Base-by-base conservation (phyloP, 75 land plant species). In the Cupressus sempervirens region DNA sequence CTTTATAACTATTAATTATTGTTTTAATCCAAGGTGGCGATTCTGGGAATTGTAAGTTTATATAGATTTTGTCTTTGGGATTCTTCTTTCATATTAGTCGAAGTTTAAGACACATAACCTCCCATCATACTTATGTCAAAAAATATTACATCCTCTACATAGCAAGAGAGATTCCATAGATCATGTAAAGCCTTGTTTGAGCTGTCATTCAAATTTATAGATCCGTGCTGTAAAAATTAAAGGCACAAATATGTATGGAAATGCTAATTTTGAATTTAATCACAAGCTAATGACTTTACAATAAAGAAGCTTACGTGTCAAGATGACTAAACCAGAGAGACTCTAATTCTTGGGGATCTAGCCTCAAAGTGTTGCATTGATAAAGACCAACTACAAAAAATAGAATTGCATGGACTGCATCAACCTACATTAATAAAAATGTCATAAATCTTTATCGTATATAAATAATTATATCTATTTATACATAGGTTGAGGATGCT, bases 311-410 rank as follows among this genome's bases (percentile, higher is more conserved):
- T 88, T 83, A 98, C 99, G 90, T 88, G 73, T 98, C 97, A 76
- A 98, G 93, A 75, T 96, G 90, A 77, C 86, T 89, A 84, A 98
- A 96, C 99, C 99, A 98, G 38, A 98, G 92, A 32, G 88, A 86
- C 82, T 96, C 94, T 10, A 98, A 90, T 86, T 98, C 98, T 65
- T 86, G 89, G 16, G 91, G 93, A 82, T 95, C 91, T 83, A 96
- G 89, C 74, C 99, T 94, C 62, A 88, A 88, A 40, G 96, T 95
- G 84, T 98, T 98, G 50, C 99, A 89, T 79, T 98, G 99, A 84
- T 98, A 98, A 58, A 98, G 79, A 68, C 91, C 89, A 85, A 95
- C 86, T 35, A 93, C 96, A 52, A 90, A 90, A 87, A 86, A 86
- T 86, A 94, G 79, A 62, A 92, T 86, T 81, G 91, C 87, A 53